phyloP scores from a whole-genome alignment of 306 rosid genomes.

The Fragaria ananassa region DNA sequence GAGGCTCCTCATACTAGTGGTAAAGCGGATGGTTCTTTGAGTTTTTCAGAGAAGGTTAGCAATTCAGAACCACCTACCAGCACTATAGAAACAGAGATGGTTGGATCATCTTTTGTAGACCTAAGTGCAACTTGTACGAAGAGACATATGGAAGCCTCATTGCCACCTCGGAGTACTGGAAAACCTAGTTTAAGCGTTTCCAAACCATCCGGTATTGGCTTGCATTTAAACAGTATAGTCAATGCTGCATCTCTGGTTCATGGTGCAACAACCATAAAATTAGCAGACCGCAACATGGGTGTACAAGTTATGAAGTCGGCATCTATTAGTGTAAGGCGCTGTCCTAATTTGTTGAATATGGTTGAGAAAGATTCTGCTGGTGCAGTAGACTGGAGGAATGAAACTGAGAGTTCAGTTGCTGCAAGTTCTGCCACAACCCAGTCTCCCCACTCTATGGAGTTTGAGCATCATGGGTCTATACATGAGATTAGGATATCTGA shows the following conservation, averaged over 20 bases:
- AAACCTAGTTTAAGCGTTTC: constrained; percentile 30
- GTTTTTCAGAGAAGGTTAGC: constrained; percentile 14
- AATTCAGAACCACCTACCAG: constrained; percentile 22
- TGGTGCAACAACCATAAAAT: constrained; percentile 31
- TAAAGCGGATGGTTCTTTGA: constrained; percentile 19
- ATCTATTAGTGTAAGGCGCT: constrained; percentile 24
- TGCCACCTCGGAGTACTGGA: constrained; percentile 32
- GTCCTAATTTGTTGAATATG: constrained; percentile 18
- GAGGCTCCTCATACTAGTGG: constrained; percentile 34
- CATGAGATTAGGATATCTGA: constrained; percentile 30
- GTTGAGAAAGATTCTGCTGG: constrained; percentile 27
- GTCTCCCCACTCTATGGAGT: constrained; percentile 22
- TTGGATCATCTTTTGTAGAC: constrained; percentile 25
- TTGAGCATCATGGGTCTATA: constrained; percentile 23
- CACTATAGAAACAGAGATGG: constrained; percentile 7
- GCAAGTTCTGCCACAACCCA: constrained; percentile 28
- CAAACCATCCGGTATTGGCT: constrained; percentile 54
- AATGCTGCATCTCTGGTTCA: constrained; percentile 41
- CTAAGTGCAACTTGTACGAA: constrained; percentile 24
- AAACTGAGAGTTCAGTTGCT: constrained; percentile 22
- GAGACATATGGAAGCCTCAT: constrained; percentile 24
- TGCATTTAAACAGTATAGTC: constrained; percentile 64
- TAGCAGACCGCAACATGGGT: constrained; percentile 28
- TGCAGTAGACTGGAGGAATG: constrained; percentile 30
- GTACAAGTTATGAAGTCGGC: constrained; percentile 32